Conservation (phyloP, 1,284 basidiomycete species). For the Boletellus sp. region DNA sequence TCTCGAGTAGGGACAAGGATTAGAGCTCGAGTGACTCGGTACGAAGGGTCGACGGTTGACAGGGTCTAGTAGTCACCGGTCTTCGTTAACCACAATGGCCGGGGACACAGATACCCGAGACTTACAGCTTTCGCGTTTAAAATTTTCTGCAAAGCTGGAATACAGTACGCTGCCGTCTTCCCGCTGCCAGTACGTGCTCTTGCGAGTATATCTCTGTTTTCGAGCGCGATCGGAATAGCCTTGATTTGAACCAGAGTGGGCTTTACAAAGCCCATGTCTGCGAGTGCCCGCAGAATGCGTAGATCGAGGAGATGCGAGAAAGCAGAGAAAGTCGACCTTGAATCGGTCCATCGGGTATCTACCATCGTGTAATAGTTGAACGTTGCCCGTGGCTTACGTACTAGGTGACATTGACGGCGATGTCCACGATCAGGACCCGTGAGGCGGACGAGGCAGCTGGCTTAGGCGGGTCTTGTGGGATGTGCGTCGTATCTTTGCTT, state of each 20-base stretch:
- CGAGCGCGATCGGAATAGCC: constrained; percentile 83
- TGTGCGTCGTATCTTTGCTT: constrained; percentile 28
- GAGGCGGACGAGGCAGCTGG: constrained; percentile 12
- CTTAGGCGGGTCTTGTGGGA: constrained; percentile 32
- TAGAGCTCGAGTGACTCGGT: constrained; percentile 71
- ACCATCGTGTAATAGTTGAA: constrained; percentile 9
- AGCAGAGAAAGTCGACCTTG: constrained; percentile 56
- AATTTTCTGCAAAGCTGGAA: constrained; percentile 90
- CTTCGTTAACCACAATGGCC: constrained; percentile 1
- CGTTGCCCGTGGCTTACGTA: background rate
- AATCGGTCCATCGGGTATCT: constrained; percentile 36
- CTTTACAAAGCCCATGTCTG: constrained; percentile 77
- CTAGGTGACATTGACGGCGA: constrained; percentile 5
- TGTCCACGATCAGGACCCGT: constrained; percentile 16
- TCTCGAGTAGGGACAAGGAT: constrained; percentile 95
- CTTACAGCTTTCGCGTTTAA: constrained; percentile 76
- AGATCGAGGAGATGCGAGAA: constrained; percentile 74
- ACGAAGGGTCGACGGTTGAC: constrained; percentile 38
- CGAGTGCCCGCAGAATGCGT: constrained; percentile 74
- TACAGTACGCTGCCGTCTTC: constrained; percentile 95
- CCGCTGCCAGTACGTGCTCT: constrained; percentile 94
- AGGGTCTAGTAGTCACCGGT: constrained; percentile 27
- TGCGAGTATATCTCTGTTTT: constrained; percentile 90
- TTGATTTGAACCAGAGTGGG: constrained; percentile 82
- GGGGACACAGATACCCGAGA: constrained; percentile 28